phyloP scores from a whole-genome alignment of 129 eudicot genomes.

The Oenanthe sinensis region DNA sequence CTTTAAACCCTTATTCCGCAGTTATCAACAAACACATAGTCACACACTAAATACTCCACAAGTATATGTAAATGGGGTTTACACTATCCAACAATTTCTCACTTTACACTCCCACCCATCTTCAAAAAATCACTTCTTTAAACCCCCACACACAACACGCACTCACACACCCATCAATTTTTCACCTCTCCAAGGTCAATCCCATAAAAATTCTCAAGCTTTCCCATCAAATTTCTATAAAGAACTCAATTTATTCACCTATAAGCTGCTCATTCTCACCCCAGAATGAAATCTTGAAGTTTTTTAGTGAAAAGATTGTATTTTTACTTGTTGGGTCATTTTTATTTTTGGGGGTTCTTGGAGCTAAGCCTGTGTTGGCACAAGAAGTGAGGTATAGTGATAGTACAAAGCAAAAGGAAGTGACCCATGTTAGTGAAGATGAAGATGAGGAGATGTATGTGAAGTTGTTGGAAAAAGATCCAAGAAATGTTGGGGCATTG shows the following conservation, averaged over 20 bases:
- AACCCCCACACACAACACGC: neutral
- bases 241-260: conserved; percentile 28
- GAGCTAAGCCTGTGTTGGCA: conserved; percentile 43
- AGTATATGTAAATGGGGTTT: conserved; percentile 10
- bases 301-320: conserved; percentile 35
- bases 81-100: conserved; percentile 25
- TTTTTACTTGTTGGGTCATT: conserved; percentile 65
- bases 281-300: conserved; percentile 26
- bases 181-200: neutral
- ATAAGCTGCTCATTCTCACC: conserved; percentile 17
- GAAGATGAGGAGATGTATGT: conserved; percentile 58
- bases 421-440: conserved; percentile 16
- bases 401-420: conserved; percentile 23
- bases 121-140: conserved; percentile 21
- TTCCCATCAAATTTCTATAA: conserved; percentile 19
- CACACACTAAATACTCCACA: neutral
- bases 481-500: conserved; percentile 52
- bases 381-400: conserved; percentile 23
- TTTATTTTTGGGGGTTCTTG: conserved; percentile 43
- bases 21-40: neutral
- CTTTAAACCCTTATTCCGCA: neutral
- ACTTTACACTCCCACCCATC: conserved; percentile 15
- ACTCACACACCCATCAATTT: conserved; percentile 1
- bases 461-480: conserved; percentile 48
- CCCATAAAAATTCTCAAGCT: neutral